Evolutionary conservation across 257 asterid species (phyloP).

Genomic region (Linaria vulgaris): DNA sequence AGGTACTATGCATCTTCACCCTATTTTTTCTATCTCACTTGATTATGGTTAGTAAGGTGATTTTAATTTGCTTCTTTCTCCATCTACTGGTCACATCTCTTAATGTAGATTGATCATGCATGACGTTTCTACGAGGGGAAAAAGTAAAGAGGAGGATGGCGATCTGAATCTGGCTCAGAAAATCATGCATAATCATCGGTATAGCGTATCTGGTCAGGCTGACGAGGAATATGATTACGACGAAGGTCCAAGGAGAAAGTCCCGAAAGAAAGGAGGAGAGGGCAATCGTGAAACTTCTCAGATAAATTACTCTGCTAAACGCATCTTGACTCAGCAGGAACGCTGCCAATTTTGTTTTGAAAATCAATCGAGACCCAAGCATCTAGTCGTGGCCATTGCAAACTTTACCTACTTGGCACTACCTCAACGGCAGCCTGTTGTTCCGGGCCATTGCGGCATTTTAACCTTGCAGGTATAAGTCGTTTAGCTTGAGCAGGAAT

Average conservation of each 20-base stretch:
- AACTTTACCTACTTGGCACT: slow-evolving; percentile 77
- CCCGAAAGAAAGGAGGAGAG: slow-evolving; percentile 57
- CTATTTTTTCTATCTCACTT: slow-evolving; percentile 6
- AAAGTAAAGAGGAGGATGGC: slow-evolving; percentile 75
- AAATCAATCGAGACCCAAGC: slow-evolving; percentile 84
- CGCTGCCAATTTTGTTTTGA: slow-evolving; percentile 91
- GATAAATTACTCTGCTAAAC: slow-evolving; percentile 51
- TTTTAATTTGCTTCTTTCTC: slow-evolving; percentile 21
- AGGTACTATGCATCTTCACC: slow-evolving; percentile 43
- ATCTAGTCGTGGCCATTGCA: slow-evolving; percentile 79
- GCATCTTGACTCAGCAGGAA: slow-evolving; percentile 76
- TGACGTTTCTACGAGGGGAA: slow-evolving; percentile 60
- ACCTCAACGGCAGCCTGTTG: slow-evolving; percentile 76
- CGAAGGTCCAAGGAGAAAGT: slow-evolving; percentile 67
- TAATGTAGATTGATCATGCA: slow-evolving; percentile 61
- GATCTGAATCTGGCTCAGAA: slow-evolving; percentile 82
- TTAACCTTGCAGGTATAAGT: slow-evolving; percentile 73
- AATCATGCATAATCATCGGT: slow-evolving; percentile 63
- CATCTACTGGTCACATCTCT: slow-evolving; percentile 15
- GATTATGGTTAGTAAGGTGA: not conserved
- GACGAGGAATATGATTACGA: slow-evolving; percentile 97
- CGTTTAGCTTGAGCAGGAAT: too few relatives aligned
- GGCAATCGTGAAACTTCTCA: slow-evolving; percentile 42
- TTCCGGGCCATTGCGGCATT: slow-evolving; percentile 85
- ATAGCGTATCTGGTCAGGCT: slow-evolving; percentile 57